phyloP scores from a whole-genome alignment of 305 asterid species.

The Fraxinus xanthoxyloides region DNA sequence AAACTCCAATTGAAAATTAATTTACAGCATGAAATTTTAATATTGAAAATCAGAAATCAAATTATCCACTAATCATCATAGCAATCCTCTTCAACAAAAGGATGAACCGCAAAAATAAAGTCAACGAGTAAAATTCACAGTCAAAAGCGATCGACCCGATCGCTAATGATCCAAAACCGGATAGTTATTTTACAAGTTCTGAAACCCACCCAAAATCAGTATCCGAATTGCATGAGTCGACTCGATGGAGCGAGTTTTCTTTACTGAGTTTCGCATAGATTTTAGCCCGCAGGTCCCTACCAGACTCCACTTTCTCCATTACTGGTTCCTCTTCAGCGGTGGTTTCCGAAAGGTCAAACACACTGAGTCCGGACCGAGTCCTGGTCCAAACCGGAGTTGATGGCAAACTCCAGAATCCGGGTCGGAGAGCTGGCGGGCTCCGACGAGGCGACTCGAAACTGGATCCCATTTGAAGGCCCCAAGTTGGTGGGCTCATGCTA shows the following conservation, averaged over 20 bases:
- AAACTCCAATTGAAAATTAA: neutral
- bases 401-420: neutral
- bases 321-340: conserved; percentile 28
- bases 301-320: conserved; percentile 52
- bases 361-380: neutral
- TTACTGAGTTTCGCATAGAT: conserved; percentile 42
- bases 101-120: too few relatives aligned
- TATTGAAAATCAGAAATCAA: neutral
- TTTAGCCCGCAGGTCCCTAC: conserved; percentile 36
- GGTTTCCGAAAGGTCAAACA: conserved; percentile 22
- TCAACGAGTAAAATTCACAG: neutral
- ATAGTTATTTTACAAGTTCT: conserved; percentile 28
- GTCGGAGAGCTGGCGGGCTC: conserved; percentile 17
- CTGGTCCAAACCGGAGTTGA: neutral
- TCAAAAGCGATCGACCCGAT: neutral
- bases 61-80: neutral
- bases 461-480: conserved; percentile 20
- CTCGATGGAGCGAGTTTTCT: conserved; percentile 41
- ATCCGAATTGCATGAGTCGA: conserved; percentile 12
- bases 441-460: conserved; percentile 14
- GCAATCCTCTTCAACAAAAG: neutral
- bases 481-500: conserved; percentile 9
- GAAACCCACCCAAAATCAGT: conserved; percentile 40
- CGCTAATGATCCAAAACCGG: neutral
- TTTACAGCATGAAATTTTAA: neutral